Evolutionary conservation across 1,284 basidiomycete genomes (phyloP), one percentile per base, ranked within the genome.

Genomic region (Pseudozyma hubeiensis): DNA sequence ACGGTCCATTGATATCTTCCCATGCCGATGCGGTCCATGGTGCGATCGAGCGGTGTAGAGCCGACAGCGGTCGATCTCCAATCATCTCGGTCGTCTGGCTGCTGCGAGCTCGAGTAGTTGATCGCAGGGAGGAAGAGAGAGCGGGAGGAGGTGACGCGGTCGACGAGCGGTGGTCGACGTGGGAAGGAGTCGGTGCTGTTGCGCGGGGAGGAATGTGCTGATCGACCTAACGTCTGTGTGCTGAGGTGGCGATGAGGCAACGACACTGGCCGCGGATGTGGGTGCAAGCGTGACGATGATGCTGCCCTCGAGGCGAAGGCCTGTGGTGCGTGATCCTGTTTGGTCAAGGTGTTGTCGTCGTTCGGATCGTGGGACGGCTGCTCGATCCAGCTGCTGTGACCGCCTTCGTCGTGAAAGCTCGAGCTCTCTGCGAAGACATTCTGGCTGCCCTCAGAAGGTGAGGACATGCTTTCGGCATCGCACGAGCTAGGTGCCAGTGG

Each of bases 11-110:
- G 81, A 53, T 80, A 81, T 17, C 72, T 56, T n/a, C 93, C 93
- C 90, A 95, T 94, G 34, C 93, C 93, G 78, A 95, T 92, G 44
- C 89, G 88, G 82, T 94, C 92, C 85, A 95, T 91, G 1, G 92
- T 94, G 81, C 89, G 67, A 31, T 82, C 79, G 17, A 67, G 53
- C 43, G 77, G 75, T 14, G 69, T 73, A 7, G 51, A 41, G 8
- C 80, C 75, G 5, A 70, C 60, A 2, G 69, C 74, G 3, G 59
- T 67, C 7, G 70, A 45, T n/a, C 79, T 53, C 78, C 76, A 79
- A 33, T 67, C 54, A 40, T 63, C 49, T 7, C 30, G 11, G 0
- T 44, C 46, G 39, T 30, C 14, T 3, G 41, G 29, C 30, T 33
- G 45, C 16, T 55, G 52, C 10, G 56, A 13, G 16, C 39, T 44